phyloP scores from a whole-genome alignment of 1,139 yeast species.

The Pichia sp. region DNA sequence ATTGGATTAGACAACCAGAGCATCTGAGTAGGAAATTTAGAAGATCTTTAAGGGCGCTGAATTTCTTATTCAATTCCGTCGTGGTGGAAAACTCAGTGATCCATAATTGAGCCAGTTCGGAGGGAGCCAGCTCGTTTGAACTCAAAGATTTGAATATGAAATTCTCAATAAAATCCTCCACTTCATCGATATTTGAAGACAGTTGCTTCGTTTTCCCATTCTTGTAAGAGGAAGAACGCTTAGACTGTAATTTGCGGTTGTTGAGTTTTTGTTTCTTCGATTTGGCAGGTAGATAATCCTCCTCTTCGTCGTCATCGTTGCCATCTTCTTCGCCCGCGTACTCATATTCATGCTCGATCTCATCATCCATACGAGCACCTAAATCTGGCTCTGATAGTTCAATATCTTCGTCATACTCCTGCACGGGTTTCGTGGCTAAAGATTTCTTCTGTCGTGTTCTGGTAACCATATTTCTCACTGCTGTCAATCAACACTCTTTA shows the following conservation, averaged over 20 bases:
- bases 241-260: too few relatives aligned
- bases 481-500: too few relatives aligned
- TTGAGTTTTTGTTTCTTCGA: neutral
- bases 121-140: constrained; percentile 37
- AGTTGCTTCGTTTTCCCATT: neutral
- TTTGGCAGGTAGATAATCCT: neutral
- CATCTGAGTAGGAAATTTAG: constrained; percentile 62
- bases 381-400: neutral
- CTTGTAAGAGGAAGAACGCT: too few relatives aligned
- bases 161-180: constrained; percentile 41
- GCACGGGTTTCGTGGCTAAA: neutral
- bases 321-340: neutral
- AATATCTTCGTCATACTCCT: neutral
- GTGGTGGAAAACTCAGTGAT: constrained; percentile 42
- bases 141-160: constrained; percentile 47
- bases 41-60: constrained; percentile 47
- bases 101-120: constrained; percentile 66
- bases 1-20: constrained; percentile 55
- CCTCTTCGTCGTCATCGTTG: constrained; percentile 4
- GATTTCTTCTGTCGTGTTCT: too few relatives aligned
- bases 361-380: neutral
- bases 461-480: too few relatives aligned
- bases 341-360: neutral
- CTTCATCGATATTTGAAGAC: constrained; percentile 22
- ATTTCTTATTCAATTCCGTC: constrained; percentile 20